phyloP scores from a whole-genome alignment of 2,329 filamentous ascomycete genomes.

The Verticillium longisporum region DNA sequence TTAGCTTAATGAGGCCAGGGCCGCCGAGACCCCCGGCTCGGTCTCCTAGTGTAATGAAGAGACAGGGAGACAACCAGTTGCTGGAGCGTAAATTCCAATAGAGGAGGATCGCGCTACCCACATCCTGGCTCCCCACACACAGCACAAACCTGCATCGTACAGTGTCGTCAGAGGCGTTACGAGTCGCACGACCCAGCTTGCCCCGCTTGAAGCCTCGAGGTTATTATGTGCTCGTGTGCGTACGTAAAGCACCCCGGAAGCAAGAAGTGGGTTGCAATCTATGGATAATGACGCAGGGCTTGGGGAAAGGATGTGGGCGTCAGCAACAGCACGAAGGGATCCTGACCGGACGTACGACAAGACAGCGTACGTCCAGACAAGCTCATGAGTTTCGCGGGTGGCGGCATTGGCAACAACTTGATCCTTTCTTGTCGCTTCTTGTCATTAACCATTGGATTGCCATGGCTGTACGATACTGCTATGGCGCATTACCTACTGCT shows the following conservation, averaged over 20 bases:
- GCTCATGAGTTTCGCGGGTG: neutral
- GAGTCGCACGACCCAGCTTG: neutral
- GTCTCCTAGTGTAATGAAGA: neutral
- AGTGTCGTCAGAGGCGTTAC: constrained; percentile 1
- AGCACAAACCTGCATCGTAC: neutral
- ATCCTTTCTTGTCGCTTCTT: neutral
- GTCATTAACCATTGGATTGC: neutral
- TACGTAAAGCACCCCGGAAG: neutral
- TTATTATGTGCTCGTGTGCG: neutral
- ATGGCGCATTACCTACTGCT: neutral
- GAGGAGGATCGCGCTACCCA: neutral
- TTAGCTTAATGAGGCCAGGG: neutral
- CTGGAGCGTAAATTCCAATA: neutral
- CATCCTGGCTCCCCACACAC: neutral
- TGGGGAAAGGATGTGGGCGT: neutral
- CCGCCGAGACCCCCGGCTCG: neutral
- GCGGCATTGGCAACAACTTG: neutral
- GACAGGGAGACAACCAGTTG: neutral
- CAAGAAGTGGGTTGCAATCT: neutral
- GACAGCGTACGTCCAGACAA: neutral
- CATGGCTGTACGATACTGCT: neutral
- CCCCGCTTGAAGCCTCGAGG: neutral
- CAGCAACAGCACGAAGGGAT: neutral
- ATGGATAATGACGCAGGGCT: too few relatives aligned
- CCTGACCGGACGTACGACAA: neutral